Evolutionary conservation across 345 rosid genomes (phyloP).

Genomic region (Corymbia maculata): DNA sequence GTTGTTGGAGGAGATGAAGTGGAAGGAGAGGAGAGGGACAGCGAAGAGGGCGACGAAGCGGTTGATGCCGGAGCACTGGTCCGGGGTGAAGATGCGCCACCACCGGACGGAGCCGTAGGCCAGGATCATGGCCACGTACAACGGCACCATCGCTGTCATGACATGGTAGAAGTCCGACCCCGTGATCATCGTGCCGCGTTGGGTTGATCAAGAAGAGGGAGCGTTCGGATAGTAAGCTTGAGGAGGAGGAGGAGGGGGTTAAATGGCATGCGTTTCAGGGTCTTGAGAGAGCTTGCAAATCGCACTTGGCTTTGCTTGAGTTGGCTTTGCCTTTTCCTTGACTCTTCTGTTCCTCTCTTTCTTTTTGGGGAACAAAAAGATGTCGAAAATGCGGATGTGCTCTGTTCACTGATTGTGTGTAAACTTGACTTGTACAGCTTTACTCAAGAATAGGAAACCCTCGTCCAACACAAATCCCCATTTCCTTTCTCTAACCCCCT

Average conservation of each 20-base stretch:
- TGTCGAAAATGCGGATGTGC: not conserved
- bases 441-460: not conserved
- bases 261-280: not conserved
- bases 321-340: not conserved
- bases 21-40: constrained; percentile 91
- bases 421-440: not conserved
- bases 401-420: not conserved
- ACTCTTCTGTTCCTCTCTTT: not conserved
- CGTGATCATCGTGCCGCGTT: constrained; percentile 37
- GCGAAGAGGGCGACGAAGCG: constrained; percentile 95
- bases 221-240: not conserved
- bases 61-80: constrained; percentile 97
- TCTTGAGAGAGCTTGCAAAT: not conserved
- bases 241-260: not conserved
- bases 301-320: not conserved
- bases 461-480: not conserved
- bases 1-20: constrained; percentile 80
- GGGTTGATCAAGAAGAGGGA: not conserved
- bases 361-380: not conserved
- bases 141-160: constrained; percentile 85
- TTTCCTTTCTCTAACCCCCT: not conserved
- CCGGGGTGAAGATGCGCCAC: constrained; percentile 96
- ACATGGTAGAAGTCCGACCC: constrained; percentile 78
- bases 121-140: constrained; percentile 89
- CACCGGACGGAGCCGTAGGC: constrained; percentile 95